Evolutionary conservation across 2,329 filamentous ascomycete genomes (phyloP), one percentile per base, ranked within the genome.

Genomic region (Aspergillus jensenii): DNA sequence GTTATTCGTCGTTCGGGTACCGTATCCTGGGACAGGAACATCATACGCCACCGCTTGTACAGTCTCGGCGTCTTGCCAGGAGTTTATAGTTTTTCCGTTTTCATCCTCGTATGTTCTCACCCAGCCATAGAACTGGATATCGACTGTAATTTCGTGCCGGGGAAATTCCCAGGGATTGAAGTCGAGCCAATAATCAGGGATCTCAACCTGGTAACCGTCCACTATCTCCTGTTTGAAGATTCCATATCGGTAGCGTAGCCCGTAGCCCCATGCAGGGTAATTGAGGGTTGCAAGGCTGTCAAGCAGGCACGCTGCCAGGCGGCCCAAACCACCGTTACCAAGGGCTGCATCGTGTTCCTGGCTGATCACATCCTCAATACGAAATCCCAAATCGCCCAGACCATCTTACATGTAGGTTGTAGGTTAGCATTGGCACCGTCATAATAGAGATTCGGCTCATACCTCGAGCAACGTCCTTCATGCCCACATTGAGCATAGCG

Each of bases 161-260:
- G 93, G 92, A 70, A 98, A 99, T 74, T 99, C 95, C 95, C 95
- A 99, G 0, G 95, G 95, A 77, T 99, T 99, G 78, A 98, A 97
- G 74, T 98, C 95, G 54, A 99, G 86, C 95, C 95, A 99, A 79
- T 99, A 98, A 75, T 99, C 95, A 19, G 95, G 95, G 59, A 98
- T 90, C 73, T 99, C 95, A 63, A 99, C 92, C 77, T 99, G 95
- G 74, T 97, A 99, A 58, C 95, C 95, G 70, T 98, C 90, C 59
- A 97, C 88, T 68, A 99, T 98, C 80, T 98, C 95, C 80, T 99
- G 95, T 81, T 98, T 98, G 87, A 99, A 99, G 74, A 99, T 99
- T 72, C 90, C 90, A 74, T 98, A 98, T 74, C 92, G 84, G 81
- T 99, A 99, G 70, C 95, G 87, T 66, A 99, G 81, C 55, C 93